Base-by-base conservation (phyloP, 768 basidiomycete genomes). In the Cyclocybe aegerita region DNA sequence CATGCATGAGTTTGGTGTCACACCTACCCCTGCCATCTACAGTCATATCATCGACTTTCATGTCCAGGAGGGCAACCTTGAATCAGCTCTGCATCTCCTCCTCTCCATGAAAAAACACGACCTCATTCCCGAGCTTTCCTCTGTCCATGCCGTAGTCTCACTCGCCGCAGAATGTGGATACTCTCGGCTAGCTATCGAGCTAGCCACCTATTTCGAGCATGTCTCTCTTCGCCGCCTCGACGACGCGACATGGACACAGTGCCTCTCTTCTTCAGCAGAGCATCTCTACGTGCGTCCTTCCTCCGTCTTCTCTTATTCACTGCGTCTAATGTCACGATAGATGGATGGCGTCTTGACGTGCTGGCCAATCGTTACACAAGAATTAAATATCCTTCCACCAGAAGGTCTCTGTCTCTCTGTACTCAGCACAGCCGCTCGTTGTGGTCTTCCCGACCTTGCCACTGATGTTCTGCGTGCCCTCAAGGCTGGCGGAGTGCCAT, bases 391-490 rank as follows among this genome's bases (percentile, higher is more conserved):
- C 39, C 69, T 72, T 3, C 89, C 88, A 0, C 85, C 89, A 55
- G 90, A 94, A 70, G 91, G 92, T 0, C 65, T 86, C 23, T 85
- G 86, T 56, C 57, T 86, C 11, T 74, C 79, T 16, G 81, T 92
- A 16, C 79, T 94, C 35, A 75, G 87, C 55, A 82, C 86, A 1
- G 88, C 88, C 11, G 88, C 79, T 38, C 83, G 90, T 8, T 74
- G 80, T 53, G 90, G 88, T n/a, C 70, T 82, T 32, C 79, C 87
- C 4, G 79, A 82, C 40, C 74, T 94, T 0, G 90, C 86, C 16
- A 71, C 79, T 10, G 82, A 85, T 37, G 87, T 79, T 29, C 68
- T 93, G 37, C 79, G 75, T 1, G 68, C 77, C 6, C 70, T 95
- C 35, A 75, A 79, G 39, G 45, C 54, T 8, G 66, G 79, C 7